These are phyloP conservation scores for Aspergillus persii DNA, from an alignment of 2,329 filamentous ascomycete species.

Conservation along the genomic window DNA sequence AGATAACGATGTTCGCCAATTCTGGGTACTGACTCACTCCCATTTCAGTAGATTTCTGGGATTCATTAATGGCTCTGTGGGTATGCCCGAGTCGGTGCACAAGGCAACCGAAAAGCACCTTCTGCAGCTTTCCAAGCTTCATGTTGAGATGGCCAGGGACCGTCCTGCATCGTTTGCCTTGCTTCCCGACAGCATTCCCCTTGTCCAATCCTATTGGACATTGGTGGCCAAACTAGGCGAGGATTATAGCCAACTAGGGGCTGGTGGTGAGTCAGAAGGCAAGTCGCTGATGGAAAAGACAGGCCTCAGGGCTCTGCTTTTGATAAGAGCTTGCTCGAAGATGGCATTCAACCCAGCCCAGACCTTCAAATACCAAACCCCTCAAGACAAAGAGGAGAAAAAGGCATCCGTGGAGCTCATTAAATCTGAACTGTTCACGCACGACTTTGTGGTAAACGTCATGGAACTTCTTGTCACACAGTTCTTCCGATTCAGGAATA, in stretches of 20 bases:
- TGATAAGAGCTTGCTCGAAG: constrained; percentile 78
- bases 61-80: constrained; percentile 59
- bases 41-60: constrained; percentile 76
- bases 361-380: constrained; percentile 78
- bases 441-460: constrained; percentile 74
- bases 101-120: constrained; percentile 78
- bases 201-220: constrained; percentile 82
- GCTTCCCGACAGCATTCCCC: constrained; percentile 72
- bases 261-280: constrained; percentile 48
- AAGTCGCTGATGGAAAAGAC: constrained; percentile 70
- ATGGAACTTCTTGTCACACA: constrained; percentile 81
- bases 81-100: constrained; percentile 53
- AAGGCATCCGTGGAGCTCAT: constrained; percentile 66
- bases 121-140: constrained; percentile 86
- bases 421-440: constrained; percentile 70
- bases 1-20: constrained; percentile 70
- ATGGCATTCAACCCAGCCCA: constrained; percentile 80
- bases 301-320: constrained; percentile 75
- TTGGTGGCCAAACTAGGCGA: constrained; percentile 75
- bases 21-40: constrained; percentile 75
- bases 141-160: constrained; percentile 76
- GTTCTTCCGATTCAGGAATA: constrained; percentile 81
- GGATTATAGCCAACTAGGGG: constrained; percentile 51
- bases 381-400: constrained; percentile 73
- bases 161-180: constrained; percentile 82